phyloP scores from a whole-genome alignment of 2,329 filamentous ascomycete species.

The Fusarium tuaranense region DNA sequence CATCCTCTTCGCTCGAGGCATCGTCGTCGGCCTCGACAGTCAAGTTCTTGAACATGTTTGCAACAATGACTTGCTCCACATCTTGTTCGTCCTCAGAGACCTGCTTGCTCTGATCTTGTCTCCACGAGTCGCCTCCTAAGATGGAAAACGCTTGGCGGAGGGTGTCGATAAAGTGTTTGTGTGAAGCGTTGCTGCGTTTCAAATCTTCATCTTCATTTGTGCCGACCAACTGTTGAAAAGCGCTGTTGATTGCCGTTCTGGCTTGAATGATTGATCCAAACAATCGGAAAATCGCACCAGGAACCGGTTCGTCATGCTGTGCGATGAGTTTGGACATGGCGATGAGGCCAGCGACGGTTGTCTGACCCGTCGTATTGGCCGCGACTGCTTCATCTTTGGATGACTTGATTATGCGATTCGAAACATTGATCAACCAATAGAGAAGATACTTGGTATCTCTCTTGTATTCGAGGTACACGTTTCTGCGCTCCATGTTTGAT shows the following conservation, averaged over 20 bases:
- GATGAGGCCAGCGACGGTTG: constrained; percentile 52
- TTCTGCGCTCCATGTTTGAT: constrained; percentile 57
- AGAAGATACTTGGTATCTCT: constrained; percentile 51
- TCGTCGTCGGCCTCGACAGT: constrained; percentile 1
- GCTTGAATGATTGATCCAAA: constrained; percentile 55
- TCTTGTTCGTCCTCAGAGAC: constrained; percentile 37
- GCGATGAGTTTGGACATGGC: constrained; percentile 55
- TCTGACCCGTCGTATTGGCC: constrained; percentile 53
- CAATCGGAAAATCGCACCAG: constrained; percentile 49
- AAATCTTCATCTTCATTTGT: constrained; percentile 48
- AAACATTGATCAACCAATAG: constrained; percentile 55
- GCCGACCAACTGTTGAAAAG: constrained; percentile 49
- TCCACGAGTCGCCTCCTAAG: constrained; percentile 49
- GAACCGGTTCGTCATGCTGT: constrained; percentile 48
- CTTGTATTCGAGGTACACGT: constrained; percentile 54
- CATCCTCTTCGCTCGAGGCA: constrained; percentile 20
- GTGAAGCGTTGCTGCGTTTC: constrained; percentile 52
- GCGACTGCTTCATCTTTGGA: constrained; percentile 23
- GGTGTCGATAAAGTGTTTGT: constrained; percentile 58
- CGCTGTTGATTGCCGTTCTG: constrained; percentile 41
- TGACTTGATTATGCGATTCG: constrained; percentile 51
- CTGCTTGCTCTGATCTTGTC: constrained; percentile 25
- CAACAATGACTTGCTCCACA: constrained; percentile 16
- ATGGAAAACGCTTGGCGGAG: constrained; percentile 51
- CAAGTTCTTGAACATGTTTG: constrained; percentile 33